These are phyloP conservation scores for Abortiporus biennis DNA, from an alignment of 1,284 basidiomycete species.

Conservation along the genomic window DNA sequence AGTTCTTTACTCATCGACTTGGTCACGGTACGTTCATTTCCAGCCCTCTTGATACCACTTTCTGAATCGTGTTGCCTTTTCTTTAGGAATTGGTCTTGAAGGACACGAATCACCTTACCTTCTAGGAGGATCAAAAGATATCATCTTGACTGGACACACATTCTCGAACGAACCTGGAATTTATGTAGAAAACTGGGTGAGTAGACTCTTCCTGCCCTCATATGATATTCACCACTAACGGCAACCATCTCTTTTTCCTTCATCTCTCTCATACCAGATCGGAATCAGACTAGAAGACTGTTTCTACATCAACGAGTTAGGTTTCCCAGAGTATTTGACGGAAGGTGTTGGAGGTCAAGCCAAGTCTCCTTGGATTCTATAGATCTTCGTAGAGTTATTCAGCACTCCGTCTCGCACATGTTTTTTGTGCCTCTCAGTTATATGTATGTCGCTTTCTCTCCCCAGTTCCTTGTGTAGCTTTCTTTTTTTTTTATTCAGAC, in stretches of 20 bases:
- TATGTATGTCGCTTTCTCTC: no score
- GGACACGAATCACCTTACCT: slow-evolving; percentile 80
- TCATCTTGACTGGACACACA: slow-evolving; percentile 59
- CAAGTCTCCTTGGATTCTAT: slow-evolving; percentile 45
- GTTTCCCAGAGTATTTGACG: slow-evolving; percentile 53
- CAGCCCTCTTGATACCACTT: background rate
- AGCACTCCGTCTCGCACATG: no score
- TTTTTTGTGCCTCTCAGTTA: no score
- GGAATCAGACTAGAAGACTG: slow-evolving; percentile 82
- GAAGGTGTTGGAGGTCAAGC: slow-evolving; percentile 56
- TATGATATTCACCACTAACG: background rate
- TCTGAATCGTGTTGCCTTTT: background rate
- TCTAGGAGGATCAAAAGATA: slow-evolving; percentile 55
- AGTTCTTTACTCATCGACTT: slow-evolving; percentile 78
- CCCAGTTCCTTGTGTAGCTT: no score
- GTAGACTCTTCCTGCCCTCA: slow-evolving; percentile 12
- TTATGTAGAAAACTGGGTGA: slow-evolving; percentile 70
- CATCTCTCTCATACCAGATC: slow-evolving; percentile 31
- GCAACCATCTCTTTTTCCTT: slow-evolving; percentile 5
- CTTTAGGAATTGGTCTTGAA: slow-evolving; percentile 73
- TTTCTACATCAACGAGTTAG: slow-evolving; percentile 59
- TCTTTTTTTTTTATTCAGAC: no score
- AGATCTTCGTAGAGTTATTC: slow-evolving; percentile 4
- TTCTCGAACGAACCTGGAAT: slow-evolving; percentile 85
- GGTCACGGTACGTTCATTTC: slow-evolving; percentile 54